These are phyloP conservation scores for Panicum hallii DNA, from an alignment of 202 grass and related monocot species.

Conservation along the genomic window DNA sequence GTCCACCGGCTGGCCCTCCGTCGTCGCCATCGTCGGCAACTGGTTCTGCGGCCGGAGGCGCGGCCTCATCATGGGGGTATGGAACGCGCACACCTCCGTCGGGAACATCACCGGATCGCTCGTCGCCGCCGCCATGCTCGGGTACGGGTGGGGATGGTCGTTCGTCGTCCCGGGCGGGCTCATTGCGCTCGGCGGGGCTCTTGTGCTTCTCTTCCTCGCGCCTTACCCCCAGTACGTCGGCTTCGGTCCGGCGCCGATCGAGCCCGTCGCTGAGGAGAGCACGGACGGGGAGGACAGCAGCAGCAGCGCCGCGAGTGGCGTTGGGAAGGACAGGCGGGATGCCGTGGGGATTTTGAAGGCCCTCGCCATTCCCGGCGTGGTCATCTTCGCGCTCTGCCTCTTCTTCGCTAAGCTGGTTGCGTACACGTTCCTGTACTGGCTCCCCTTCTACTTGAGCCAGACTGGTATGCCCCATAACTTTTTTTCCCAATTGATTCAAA, in stretches of 20 bases:
- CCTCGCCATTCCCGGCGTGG: conserved; percentile 56
- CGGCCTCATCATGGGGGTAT: conserved; percentile 73
- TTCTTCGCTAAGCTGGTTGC: conserved; percentile 80
- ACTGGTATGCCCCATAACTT: conserved; percentile 47
- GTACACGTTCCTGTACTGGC: conserved; percentile 79
- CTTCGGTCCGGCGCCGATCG: conserved; percentile 21
- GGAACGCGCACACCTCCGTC: conserved; percentile 75
- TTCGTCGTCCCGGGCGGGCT: conserved; percentile 58
- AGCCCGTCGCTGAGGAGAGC: conserved; percentile 34
- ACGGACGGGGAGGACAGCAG: conserved; percentile 48
- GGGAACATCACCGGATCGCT: conserved; percentile 74
- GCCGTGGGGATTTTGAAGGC: conserved; percentile 59
- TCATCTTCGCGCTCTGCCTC: conserved; percentile 67
- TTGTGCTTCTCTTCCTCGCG: conserved; percentile 64
- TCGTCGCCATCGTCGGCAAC: conserved; percentile 74
- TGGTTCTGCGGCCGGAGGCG: conserved; percentile 66
- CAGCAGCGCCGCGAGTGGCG: not conserved
- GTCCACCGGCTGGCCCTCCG: conserved; percentile 71
- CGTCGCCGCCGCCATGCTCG: conserved; percentile 59
- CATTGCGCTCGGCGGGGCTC: conserved; percentile 55
- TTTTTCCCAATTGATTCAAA: not conserved
- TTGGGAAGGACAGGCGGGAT: conserved; percentile 39
- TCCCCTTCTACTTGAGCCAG: conserved; percentile 72
- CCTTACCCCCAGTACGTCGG: conserved; percentile 65
- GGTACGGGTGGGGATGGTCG: conserved; percentile 77